Percentiles rank a stretch among this genome's conserved stretches.
These are phyloP conservation scores for Pirum gemmata DNA, from an alignment of 78 protist species.

Conservation along the genomic window DNA sequence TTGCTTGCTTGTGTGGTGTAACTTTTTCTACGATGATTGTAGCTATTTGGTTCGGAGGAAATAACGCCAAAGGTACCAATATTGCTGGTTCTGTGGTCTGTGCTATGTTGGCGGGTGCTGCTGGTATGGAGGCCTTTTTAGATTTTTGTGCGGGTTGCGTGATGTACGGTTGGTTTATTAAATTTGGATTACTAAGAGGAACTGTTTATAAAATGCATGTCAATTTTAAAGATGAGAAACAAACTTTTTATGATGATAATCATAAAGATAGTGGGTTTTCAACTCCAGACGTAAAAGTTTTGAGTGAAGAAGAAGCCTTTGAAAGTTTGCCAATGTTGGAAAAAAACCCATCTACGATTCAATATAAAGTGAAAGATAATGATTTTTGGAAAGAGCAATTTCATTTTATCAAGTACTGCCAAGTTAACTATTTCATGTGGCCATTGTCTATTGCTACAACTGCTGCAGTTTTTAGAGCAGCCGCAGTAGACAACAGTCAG, in stretches of 20 bases:
- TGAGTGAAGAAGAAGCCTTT: not conserved
- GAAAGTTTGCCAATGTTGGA: not conserved
- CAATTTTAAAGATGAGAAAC: not conserved
- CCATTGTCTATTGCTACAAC: not conserved
- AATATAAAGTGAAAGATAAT: not conserved
- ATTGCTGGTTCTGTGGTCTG: constrained; percentile 31
- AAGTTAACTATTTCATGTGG: constrained; percentile 27
- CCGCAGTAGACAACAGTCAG: too few species aligned
- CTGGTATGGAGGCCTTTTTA: constrained; percentile 25
- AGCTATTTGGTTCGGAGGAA: not conserved
- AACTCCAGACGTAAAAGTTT: not conserved
- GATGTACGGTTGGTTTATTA: not conserved
- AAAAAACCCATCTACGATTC: constrained; percentile 2
- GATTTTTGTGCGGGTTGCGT: constrained; percentile 38
- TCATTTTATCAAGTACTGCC: constrained; percentile 16
- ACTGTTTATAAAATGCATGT: constrained; percentile 26
- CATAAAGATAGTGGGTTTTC: not conserved
- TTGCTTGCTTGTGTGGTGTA: constrained; percentile 27
- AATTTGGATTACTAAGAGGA: not conserved
- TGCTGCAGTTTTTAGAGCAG: not conserved
- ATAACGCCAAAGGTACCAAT: constrained; percentile 4
- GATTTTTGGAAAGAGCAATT: constrained; percentile 9
- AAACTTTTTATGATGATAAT: not conserved
- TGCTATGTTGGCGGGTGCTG: constrained; percentile 27
- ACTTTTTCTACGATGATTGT: constrained; percentile 13